A percentile compares a stretch with the other conserved stretches of the same genome.
These are phyloP conservation scores for Simplicillium aogashimaense DNA, from an alignment of 2,329 filamentous ascomycete species.

Conservation along the genomic window DNA sequence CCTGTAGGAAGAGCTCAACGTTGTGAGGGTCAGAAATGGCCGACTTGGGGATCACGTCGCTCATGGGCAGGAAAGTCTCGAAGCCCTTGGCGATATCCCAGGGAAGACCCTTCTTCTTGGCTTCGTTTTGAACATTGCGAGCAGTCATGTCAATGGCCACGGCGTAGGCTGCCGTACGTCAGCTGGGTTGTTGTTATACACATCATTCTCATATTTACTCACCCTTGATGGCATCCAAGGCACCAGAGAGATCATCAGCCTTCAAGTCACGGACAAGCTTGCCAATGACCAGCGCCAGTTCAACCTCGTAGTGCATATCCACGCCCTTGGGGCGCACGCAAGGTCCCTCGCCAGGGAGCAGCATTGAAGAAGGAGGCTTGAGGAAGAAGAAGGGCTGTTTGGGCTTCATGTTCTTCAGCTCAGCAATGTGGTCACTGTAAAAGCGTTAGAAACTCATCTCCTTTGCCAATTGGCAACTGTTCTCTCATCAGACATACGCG, in stretches of 20 bases:
- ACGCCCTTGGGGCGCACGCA: conserved; percentile 76
- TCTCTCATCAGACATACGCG: conserved; percentile 50
- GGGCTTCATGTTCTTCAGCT: conserved; percentile 77
- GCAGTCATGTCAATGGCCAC: conserved; percentile 96
- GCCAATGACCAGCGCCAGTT: conserved; percentile 83
- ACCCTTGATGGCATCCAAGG: conserved; percentile 76
- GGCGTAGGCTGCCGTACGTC: conserved; percentile 57
- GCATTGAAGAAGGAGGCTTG: conserved; percentile 81
- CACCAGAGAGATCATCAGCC: conserved; percentile 62
- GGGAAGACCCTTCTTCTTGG: conserved; percentile 91
- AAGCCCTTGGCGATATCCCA: conserved; percentile 98
- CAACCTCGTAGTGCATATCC: conserved; percentile 87
- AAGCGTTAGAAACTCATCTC: conserved; percentile 16
- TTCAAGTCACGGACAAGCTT: conserved; percentile 69
- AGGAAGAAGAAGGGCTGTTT: conserved; percentile 99
- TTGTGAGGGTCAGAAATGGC: conserved; percentile 80
- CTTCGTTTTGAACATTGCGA: conserved; percentile 89
- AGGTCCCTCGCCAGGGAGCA: conserved; percentile 68
- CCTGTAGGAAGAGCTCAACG: conserved; percentile 73
- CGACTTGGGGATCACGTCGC: conserved; percentile 68
- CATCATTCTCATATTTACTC: conserved; percentile 13
- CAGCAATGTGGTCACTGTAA: conserved; percentile 77
- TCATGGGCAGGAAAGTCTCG: conserved; percentile 91
- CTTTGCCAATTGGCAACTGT: not conserved
- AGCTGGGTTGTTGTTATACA: not conserved